Evolutionary conservation across 306 rosid genomes (phyloP).

Genomic region (Trifolium repens): DNA sequence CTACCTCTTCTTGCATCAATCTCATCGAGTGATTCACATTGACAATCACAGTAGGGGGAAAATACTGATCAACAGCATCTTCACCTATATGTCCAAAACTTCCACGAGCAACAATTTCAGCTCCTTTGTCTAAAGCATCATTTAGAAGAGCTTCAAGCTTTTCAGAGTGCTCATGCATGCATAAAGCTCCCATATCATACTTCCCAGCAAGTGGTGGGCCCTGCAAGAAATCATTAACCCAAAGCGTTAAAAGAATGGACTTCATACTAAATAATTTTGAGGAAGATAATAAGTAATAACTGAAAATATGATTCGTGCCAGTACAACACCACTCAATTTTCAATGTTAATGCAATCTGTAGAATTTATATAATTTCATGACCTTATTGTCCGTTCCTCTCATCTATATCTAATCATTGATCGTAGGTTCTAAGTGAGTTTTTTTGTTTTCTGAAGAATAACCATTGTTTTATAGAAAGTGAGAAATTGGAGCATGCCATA

Average conservation of each 20-base stretch:
- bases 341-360: background rate
- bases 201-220: slow-evolving; percentile 90
- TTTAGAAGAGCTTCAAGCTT: slow-evolving; percentile 81
- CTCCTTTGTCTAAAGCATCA: slow-evolving; percentile 91
- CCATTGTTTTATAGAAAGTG: background rate
- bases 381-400: background rate
- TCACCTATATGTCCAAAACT: slow-evolving; percentile 84
- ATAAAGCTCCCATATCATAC: slow-evolving; percentile 96
- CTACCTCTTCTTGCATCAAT: slow-evolving; percentile 99
- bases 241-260: slow-evolving; percentile 7
- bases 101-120: slow-evolving; percentile 89
- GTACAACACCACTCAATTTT: background rate
- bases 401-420: background rate
- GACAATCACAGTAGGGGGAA: slow-evolving; percentile 83
- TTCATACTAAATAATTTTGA: slow-evolving; percentile 9
- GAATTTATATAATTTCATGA: background rate
- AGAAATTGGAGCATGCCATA: background rate
- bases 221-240: slow-evolving; percentile 51
- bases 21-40: slow-evolving; percentile 90
- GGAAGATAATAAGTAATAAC: background rate
- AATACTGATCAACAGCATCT: slow-evolving; percentile 93
- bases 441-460: background rate
- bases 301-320: slow-evolving; percentile 3
- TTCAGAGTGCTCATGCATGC: slow-evolving; percentile 95
- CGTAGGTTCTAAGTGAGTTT: background rate